Evolutionary conservation across 1,284 basidiomycete species (phyloP), one percentile per base, ranked within the genome.

Genomic region (Puccinia horiana): DNA sequence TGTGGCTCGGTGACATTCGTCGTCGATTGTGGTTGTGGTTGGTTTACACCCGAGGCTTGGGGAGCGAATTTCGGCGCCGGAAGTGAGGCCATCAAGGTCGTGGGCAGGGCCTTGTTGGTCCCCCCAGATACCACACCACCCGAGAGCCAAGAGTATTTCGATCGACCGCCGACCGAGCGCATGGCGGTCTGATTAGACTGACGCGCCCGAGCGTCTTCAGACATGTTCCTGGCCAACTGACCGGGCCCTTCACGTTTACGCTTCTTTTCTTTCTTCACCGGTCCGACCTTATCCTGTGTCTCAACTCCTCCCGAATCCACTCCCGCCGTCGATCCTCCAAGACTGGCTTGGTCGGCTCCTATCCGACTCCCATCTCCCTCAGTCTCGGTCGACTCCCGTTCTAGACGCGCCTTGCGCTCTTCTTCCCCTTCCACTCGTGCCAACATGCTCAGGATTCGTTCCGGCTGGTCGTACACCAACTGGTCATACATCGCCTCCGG

Each of bases 161-260:
- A 91, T 75, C 88, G 88, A 16, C 85, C 85, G 0, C 93, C 93
- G n/a, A 93, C 92, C 1, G 92, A 93, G 85, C 93, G 92, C 84
- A 91, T 92, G n/a, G 94, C 93, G 5, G 93, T 92, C 44, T 92
- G 92, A 86, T 94, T 94, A 65, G 92, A 93, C 91, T 94, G 91
- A 86, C 93, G 93, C 89, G 94, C 94, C 84, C 92, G 89, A 84
- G 94, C 92, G 85, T 94, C 93, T 86, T 94, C 93, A 1, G 91
- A 92, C 92, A 95, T 93, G 86, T 94, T 94, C 82, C 91, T 89
- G 74, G 93, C 93, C 0, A 92, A 93, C 14, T 93, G 92, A 2
- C 92, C 92, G 0, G 93, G 93, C 0, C 93, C 93, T 23, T 81
- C 82, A 11, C 73, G 44, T 16, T 70, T 81, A 18, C 75, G 75